Base-by-base conservation (phyloP, 345 rosid genomes). In the Sisymbrium altissimum region DNA sequence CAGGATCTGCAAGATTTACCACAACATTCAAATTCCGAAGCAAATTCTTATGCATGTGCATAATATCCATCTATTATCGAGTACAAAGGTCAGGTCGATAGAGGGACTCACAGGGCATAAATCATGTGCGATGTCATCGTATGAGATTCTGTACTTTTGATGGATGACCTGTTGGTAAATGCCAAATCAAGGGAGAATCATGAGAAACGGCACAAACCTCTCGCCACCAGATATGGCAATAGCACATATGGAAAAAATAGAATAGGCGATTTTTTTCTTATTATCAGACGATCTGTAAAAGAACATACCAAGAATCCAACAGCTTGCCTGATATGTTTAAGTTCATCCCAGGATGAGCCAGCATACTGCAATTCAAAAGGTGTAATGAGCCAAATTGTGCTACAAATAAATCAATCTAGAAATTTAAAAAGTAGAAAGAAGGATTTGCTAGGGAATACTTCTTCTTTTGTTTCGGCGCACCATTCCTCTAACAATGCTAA, bases 271-370 rank as follows among this genome's bases (percentile, higher is more conserved):
- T 48, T 55, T 48, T 55, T 40, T n/a, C 46, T 30, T 9, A 49
- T 50, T 4, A 4, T 50, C 69, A 53, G 40, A 45, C 5, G 36
- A 19, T 23, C 12, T 55, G 11, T 9, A 53, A 62, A n/a, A 64
- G 29, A 18, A 73, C 86, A 68, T 88, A 94, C 99, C 99, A 95
- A 82, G 85, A 95, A 95, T 30, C 99, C 99, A 78, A 95, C 99
- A 61, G 96, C 93, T 80, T 95, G 99, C 77, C 99, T 85, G 64
- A 95, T 92, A 83, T 92, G 99, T 84, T 88, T 91, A 58, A 95
- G 96, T 85, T 95, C 97, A 73, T 92, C 97, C 97, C 97, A 95
- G 49, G 99, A 91, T 63, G 87, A 65, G 64, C 99, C 97, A 5
- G 97, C 85, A 78, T 84, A 92, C 99, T 95, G 93, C 82, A 84